Conservation (phyloP, 176 grass and related monocot species). For the Oryza officinalis region DNA sequence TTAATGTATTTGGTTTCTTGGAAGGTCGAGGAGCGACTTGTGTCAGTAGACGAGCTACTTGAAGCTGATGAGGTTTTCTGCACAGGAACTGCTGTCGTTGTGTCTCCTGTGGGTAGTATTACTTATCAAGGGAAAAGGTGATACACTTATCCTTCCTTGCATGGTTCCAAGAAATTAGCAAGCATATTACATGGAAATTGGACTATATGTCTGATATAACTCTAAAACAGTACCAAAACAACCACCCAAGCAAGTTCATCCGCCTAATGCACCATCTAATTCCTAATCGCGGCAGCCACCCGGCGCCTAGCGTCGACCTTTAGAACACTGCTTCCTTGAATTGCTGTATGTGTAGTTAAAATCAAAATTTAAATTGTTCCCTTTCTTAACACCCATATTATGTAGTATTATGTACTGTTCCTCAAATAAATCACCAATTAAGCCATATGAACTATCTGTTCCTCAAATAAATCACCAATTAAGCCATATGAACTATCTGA, state of each 20-base stretch:
- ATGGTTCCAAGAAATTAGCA: no score
- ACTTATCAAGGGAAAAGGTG: slow-evolving; percentile 87
- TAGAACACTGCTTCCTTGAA: background rate
- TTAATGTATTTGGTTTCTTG: slow-evolving; percentile 30
- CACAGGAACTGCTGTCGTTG: slow-evolving; percentile 83
- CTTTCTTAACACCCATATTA: background rate
- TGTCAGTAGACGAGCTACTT: slow-evolving; percentile 81
- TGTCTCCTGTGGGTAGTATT: slow-evolving; percentile 91
- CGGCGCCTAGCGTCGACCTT: no score
- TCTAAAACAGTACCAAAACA: no score
- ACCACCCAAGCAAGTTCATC: no score
- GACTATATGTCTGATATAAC: no score
- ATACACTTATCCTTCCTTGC: background rate
- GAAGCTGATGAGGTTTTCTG: slow-evolving; percentile 96
- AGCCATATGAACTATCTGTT: background rate
- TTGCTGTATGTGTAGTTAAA: background rate
- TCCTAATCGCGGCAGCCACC: no score
- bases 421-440: background rate
- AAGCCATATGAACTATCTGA: background rate
- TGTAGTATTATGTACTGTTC: background rate
- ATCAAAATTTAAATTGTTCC: slow-evolving; percentile 1
- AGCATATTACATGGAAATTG: no score
- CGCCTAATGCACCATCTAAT: no score
- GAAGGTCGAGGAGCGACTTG: slow-evolving; percentile 81
- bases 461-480: background rate